Evolutionary conservation across 2,329 filamentous ascomycete species (phyloP).

Genomic region (Exophiala dermatitidis): DNA sequence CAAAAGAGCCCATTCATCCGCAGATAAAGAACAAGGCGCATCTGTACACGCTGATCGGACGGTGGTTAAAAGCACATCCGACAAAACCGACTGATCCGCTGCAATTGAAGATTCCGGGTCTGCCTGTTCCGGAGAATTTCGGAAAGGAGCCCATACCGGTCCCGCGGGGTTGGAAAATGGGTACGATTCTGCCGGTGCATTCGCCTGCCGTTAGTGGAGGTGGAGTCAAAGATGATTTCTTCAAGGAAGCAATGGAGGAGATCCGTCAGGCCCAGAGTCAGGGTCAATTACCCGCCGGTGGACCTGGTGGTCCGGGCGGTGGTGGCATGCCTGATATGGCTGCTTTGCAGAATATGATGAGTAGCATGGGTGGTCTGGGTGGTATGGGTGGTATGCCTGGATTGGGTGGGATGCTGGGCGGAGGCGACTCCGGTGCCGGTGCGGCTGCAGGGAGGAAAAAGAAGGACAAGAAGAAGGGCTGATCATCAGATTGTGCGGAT

Average conservation of each 20-base stretch:
- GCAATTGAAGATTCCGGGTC: conserved; percentile 63
- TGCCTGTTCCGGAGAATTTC: conserved; percentile 59
- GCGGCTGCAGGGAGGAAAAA: conserved; percentile 21
- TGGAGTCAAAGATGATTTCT: conserved; percentile 86
- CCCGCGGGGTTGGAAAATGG: conserved; percentile 87
- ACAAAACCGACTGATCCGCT: conserved; percentile 66
- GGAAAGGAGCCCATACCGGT: conserved; percentile 66
- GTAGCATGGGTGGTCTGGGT: conserved; percentile 24
- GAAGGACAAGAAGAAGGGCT: conserved; percentile 25
- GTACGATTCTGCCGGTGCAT: conserved; percentile 73
- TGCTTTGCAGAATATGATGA: conserved; percentile 26
- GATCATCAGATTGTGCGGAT: neutral
- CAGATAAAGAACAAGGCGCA: conserved; percentile 72
- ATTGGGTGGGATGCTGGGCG: conserved; percentile 7
- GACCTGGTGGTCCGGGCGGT: conserved; percentile 31
- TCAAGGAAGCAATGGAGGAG: conserved; percentile 95
- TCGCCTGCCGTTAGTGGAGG: conserved; percentile 86
- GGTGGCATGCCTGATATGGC: conserved; percentile 29
- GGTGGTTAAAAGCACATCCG: conserved; percentile 69
- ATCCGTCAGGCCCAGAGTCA: conserved; percentile 54
- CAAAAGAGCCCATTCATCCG: conserved; percentile 43
- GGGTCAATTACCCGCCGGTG: conserved; percentile 41
- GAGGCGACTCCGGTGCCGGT: conserved; percentile 8
- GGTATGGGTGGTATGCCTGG: conserved; percentile 18
- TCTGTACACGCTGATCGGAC: conserved; percentile 71